Conservation (phyloP, 2,329 filamentous ascomycete species). For the Rutstroemia sp. region DNA sequence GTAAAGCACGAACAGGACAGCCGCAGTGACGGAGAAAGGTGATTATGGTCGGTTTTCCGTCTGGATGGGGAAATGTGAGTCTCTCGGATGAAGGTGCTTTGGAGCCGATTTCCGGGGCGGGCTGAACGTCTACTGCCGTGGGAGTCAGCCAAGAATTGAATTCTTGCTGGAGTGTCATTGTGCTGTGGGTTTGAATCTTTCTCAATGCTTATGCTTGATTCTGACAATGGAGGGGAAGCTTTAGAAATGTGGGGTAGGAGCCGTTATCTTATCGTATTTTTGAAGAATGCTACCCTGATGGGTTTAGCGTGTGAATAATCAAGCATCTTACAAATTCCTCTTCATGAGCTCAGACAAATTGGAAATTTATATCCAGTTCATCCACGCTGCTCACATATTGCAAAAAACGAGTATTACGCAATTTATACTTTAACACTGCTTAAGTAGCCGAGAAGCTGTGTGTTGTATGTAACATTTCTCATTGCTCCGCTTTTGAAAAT, state of each 20-base stretch:
- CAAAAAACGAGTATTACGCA: too few relatives aligned
- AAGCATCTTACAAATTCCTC: neutral
- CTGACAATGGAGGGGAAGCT: constrained; percentile 1
- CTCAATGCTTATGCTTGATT: neutral
- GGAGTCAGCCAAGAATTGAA: constrained; percentile 24
- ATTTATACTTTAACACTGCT: too few relatives aligned
- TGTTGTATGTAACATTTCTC: neutral
- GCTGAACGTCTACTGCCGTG: constrained; percentile 31
- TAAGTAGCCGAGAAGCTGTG: too few relatives aligned
- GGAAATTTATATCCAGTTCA: too few relatives aligned
- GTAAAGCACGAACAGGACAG: constrained; percentile 54
- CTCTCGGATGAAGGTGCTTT: constrained; percentile 47
- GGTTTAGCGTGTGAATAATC: neutral
- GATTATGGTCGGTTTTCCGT: constrained; percentile 50
- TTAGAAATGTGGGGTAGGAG: neutral
- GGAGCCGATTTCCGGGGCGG: constrained; percentile 44
- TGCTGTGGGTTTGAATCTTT: neutral
- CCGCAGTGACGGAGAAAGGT: constrained; percentile 68
- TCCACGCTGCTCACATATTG: too few relatives aligned
- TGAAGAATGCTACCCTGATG: neutral
- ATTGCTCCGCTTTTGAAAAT: neutral
- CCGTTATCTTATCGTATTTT: constrained; percentile 4
- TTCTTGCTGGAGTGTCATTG: constrained; percentile 29
- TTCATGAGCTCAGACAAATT: neutral
- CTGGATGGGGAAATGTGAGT: constrained; percentile 43